Evolutionary conservation across 2,329 filamentous ascomycete genomes (phyloP).

Genomic region (Alternaria brassicicola): DNA sequence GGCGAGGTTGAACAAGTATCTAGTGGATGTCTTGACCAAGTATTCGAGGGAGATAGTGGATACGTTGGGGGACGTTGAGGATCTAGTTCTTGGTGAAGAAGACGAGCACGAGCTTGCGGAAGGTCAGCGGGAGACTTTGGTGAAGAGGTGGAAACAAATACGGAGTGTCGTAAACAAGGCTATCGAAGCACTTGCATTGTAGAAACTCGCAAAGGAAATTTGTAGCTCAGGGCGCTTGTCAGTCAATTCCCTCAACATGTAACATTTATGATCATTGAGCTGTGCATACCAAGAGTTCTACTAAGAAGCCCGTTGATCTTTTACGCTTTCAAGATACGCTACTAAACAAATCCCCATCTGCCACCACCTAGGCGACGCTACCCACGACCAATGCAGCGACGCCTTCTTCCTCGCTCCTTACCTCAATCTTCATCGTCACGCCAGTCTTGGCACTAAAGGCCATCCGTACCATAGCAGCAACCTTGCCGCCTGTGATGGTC

Average conservation of each 20-base stretch:
- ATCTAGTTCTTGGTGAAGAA: slow-evolving; percentile 20
- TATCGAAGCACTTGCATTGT: slow-evolving; percentile 11
- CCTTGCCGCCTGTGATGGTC: slow-evolving; percentile 86
- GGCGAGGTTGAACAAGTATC: slow-evolving; percentile 47
- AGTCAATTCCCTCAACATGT: background rate
- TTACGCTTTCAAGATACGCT: slow-evolving; percentile 9
- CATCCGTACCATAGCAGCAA: slow-evolving; percentile 88
- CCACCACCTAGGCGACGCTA: slow-evolving; percentile 70
- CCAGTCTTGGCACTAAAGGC: slow-evolving; percentile 90
- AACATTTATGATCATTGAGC: slow-evolving; percentile 9
- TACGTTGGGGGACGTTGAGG: slow-evolving; percentile 35
- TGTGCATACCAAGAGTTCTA: slow-evolving; percentile 13
- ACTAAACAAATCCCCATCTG: background rate
- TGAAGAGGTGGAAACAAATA: slow-evolving; percentile 50
- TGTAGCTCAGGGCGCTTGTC: background rate
- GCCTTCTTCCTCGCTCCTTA: slow-evolving; percentile 89
- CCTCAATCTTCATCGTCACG: slow-evolving; percentile 93
- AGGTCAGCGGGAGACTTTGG: slow-evolving; percentile 33
- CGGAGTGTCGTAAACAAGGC: slow-evolving; percentile 27
- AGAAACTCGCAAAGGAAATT: background rate
- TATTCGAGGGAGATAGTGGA: slow-evolving; percentile 39
- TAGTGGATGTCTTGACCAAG: slow-evolving; percentile 38
- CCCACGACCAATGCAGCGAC: slow-evolving; percentile 84
- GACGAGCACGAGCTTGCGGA: background rate
- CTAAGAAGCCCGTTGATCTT: slow-evolving; percentile 7